Evolutionary conservation across 2,329 filamentous ascomycete species (phyloP), one percentile per base, ranked within the genome.

Genomic region (Cytospora mali): DNA sequence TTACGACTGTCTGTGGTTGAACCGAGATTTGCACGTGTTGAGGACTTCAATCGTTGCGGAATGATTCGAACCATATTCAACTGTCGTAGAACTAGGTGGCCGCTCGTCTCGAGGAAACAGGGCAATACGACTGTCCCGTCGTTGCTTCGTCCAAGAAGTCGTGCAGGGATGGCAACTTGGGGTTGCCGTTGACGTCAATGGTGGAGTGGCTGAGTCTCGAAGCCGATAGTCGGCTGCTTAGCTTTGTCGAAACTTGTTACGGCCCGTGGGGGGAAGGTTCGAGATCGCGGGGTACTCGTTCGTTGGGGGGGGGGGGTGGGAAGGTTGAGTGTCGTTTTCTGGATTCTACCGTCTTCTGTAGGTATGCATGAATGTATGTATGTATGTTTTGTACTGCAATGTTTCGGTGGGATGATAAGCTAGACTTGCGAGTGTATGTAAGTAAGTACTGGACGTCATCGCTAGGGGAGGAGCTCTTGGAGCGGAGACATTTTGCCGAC

Each of bases 11-110:
- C 80, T 71, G 74, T 69, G 62, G 75, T 73, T 23, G 81, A 80
- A 68, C 74, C 76, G 69, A 68, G 66, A 63, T 70, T 71, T 59
- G 76, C 75, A 66, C 69, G 74, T 62, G 72, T 73, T 51, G 75
- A 72, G 62, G 78, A 74, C 74, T 84, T 84, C 42, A 86, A 75
- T 58, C 83, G 80, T 65, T 75, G 79, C 62, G 84, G 82, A 65
- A 86, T 80, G 71, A 86, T 84, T 72, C 82, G 82, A 67, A 84
- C 81, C 83, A 86, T 85, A 72, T 67, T 72, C 72, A 69, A 66
- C 51, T 59, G 28, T 29, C 33, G 42, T 18, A 35, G 27, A 27
- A 55, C 18, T 28, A 11, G 28, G 21, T 16, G 16, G 23, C 10
- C 11, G 54, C 42, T 57, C 31, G 39, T 42, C 29, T 21, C 31